Percentiles rank a stretch among this genome's conserved stretches.
These are phyloP conservation scores for Scedosporium aurantiacum DNA, from an alignment of 2,329 filamentous ascomycete species.

Conservation along the genomic window DNA sequence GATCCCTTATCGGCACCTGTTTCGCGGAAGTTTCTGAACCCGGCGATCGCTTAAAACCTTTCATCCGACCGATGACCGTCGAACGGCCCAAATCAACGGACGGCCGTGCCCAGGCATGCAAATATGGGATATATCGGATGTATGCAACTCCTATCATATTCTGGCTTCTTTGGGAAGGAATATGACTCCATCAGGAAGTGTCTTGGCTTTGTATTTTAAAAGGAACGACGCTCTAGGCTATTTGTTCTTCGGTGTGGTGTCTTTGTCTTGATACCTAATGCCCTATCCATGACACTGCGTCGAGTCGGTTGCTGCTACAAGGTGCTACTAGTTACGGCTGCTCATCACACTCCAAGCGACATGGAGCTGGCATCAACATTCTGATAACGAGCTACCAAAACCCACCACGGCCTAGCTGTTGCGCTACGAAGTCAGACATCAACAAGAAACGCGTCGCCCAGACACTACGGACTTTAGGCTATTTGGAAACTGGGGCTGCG, in stretches of 20 bases:
- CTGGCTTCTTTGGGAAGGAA: background rate
- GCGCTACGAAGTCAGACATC: background rate
- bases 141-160: background rate
- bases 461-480: background rate
- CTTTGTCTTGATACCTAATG: no score
- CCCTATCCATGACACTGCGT: no score
- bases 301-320: no score
- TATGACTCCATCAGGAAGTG: background rate
- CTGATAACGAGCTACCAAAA: background rate
- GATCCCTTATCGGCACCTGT: background rate
- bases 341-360: no score
- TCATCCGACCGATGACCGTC: background rate
- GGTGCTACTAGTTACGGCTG: no score
- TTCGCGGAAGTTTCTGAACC: background rate
- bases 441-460: background rate
- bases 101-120: background rate
- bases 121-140: background rate
- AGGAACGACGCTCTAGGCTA: no score
- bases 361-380: no score
- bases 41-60: background rate
- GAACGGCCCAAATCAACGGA: background rate
- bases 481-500: background rate
- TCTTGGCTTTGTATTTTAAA: no score
- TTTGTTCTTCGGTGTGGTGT: no score
- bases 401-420: background rate